A percentile compares a stretch with the other conserved stretches of the same genome.
Evolutionary conservation across 2,329 filamentous ascomycete genomes (phyloP).

Genomic region (Aspergillus sp.): DNA sequence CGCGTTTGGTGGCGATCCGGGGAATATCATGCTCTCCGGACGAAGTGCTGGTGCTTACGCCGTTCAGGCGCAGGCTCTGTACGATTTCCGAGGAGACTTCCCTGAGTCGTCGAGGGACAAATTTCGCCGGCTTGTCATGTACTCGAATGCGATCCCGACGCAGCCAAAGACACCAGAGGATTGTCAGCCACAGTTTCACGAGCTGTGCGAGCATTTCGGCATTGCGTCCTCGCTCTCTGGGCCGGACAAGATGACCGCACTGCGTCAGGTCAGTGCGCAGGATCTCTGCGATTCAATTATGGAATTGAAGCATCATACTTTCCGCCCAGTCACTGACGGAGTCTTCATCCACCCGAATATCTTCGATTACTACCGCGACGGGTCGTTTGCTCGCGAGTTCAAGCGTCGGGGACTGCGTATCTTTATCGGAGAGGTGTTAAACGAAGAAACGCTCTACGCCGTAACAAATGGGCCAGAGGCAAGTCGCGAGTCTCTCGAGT

Average conservation of each 20-base stretch:
- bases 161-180: conserved; percentile 43
- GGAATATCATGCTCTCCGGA: conserved; percentile 48
- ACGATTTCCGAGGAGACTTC: conserved; percentile 34
- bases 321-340: conserved; percentile 46
- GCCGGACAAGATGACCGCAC: conserved; percentile 30
- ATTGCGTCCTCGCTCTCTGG: conserved; percentile 24
- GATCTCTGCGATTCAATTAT: conserved; percentile 37
- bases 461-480: conserved; percentile 40
- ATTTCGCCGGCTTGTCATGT: conserved; percentile 43
- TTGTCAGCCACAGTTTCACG: conserved; percentile 44
- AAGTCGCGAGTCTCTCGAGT: conserved; percentile 32
- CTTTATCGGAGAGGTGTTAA: conserved; percentile 46
- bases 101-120: conserved; percentile 29
- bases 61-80: conserved; percentile 33
- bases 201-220: conserved; percentile 39
- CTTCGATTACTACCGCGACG: conserved; percentile 39
- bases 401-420: conserved; percentile 34
- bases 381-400: conserved; percentile 41
- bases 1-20: conserved; percentile 47
- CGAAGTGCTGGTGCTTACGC: conserved; percentile 48
- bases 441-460: conserved; percentile 48
- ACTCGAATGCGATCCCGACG: conserved; percentile 48
- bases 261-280: conserved; percentile 32
- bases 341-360: conserved; percentile 42
- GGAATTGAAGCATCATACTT: conserved; percentile 47